Conservation (phyloP, 306 rosid genomes). For the Cucurbita argyrosperma region DNA sequence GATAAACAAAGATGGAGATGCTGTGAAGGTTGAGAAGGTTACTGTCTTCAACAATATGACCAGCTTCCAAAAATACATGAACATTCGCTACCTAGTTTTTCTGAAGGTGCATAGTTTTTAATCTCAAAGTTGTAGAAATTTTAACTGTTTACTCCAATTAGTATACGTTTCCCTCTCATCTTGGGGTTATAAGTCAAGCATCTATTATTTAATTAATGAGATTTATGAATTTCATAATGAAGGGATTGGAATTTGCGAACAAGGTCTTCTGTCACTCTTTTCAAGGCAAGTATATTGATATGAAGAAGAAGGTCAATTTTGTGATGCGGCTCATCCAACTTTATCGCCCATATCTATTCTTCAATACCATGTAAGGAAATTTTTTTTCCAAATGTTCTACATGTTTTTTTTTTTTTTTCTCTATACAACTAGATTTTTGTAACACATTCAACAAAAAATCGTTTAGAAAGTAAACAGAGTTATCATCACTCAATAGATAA, state of each 20-base stretch:
- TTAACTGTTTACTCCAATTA: too few relatives aligned
- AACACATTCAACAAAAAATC: too few relatives aligned
- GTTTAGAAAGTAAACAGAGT: too few relatives aligned
- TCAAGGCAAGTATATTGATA: constrained; percentile 21
- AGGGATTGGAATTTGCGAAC: constrained; percentile 53
- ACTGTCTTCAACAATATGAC: constrained; percentile 32
- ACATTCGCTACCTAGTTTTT: constrained; percentile 42
- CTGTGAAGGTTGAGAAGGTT: constrained; percentile 33
- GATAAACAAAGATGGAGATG: constrained; percentile 51
- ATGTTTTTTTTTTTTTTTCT: too few relatives aligned
- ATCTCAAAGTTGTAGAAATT: too few relatives aligned
- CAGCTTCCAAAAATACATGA: constrained; percentile 59
- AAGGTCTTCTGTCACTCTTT: constrained; percentile 49
- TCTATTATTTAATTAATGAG: not conserved
- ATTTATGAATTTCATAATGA: not conserved
- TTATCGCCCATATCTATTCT: constrained; percentile 67
- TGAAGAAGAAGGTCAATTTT: constrained; percentile 32
- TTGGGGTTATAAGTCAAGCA: too few relatives aligned
- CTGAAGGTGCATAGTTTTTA: constrained; percentile 28
- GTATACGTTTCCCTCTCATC: too few relatives aligned
- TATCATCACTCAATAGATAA: too few relatives aligned
- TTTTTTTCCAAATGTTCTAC: not conserved
- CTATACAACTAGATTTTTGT: too few relatives aligned
- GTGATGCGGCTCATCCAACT: constrained; percentile 57
- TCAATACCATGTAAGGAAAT: constrained; percentile 42